Percentiles rank a stretch among this genome's conserved stretches.
phyloP scores from a whole-genome alignment of 129 eudicot genomes.

The Calendula officinalis region DNA sequence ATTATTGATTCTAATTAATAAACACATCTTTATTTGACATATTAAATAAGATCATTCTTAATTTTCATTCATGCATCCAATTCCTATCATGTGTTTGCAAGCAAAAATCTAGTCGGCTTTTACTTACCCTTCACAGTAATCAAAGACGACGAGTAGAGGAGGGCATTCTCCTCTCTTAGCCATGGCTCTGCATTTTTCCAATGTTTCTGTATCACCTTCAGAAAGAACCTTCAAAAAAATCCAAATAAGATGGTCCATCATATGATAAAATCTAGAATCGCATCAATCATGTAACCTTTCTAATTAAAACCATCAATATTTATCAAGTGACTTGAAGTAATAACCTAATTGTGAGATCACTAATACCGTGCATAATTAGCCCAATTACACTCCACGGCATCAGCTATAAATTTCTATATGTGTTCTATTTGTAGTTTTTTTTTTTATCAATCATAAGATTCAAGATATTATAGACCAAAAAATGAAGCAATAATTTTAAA shows the following conservation, averaged over 20 bases:
- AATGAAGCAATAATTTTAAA: neutral
- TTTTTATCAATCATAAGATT: too few relatives aligned
- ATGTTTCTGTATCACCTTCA: conserved; percentile 51
- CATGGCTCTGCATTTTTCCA: conserved; percentile 58
- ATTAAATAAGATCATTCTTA: neutral
- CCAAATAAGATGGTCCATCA: neutral
- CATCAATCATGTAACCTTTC: neutral
- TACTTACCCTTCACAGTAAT: conserved; percentile 63
- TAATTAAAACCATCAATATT: too few relatives aligned
- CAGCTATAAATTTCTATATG: too few relatives aligned
- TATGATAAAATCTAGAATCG: neutral
- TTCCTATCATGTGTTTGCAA: neutral
- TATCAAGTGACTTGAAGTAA: too few relatives aligned
- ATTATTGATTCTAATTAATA: neutral
- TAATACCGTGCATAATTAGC: too few relatives aligned
- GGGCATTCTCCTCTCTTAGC: conserved; percentile 60
- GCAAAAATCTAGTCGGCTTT: neutral
- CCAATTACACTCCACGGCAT: too few relatives aligned
- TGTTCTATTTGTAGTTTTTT: too few relatives aligned
- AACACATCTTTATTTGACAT: neutral
- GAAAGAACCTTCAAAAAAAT: conserved; percentile 50
- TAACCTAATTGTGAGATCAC: too few relatives aligned
- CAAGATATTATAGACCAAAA: too few relatives aligned
- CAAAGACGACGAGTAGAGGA: conserved; percentile 55
- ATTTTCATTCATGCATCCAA: neutral